Base-by-base conservation (phyloP, 148 eudicot species). In the Gaultheria prostrata region DNA sequence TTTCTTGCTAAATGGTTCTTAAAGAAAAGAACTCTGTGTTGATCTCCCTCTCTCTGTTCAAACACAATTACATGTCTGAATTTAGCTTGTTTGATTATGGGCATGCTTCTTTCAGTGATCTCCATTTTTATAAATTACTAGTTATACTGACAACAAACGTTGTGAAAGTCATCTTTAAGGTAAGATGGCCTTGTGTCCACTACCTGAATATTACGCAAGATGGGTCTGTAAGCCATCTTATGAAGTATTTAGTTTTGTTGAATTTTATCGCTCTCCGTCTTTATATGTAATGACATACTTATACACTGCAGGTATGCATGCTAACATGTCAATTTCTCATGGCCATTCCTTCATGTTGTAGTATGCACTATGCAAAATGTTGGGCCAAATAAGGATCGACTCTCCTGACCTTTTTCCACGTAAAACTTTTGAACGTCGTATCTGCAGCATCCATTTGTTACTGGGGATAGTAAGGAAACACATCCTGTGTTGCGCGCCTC, bases 391-490 rank as follows among this genome's bases (percentile, higher is more conserved):
- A 49, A 54, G 6, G 35, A 43, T 51, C n/a, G 35, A 21, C 48
- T 30, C 75, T 49, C 11, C 26, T 21, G 74, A 49, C 49, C 4
- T 12, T n/a, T n/a, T n/a, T n/a, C n/a, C 14, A 26, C 32, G 13
- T 53, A 7, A 33, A 51, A 26, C 9, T 33, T 54, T 14, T 18
- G 13, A 33, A 11, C 17, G 7, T 53, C 56, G 45, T 5, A n/a
- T 85, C 20, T 91, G 90, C 91, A 94, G 98, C 98, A 94, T 89
- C 94, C 93, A 49, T 94, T 94, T 88, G 92, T 94, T 76, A 92
- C 87, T 49, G 91, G 89, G 71, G 92, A 91, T 80, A 85, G 82
- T 71, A 85, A 80, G 80, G 92, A 89, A 87, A 78, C 92, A 73
- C 88, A 83, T 84, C 87, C 87, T 82, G 86, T 70, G 54, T 81